phyloP scores from a whole-genome alignment of 768 basidiomycete species.

The Serpula lacrymans region DNA sequence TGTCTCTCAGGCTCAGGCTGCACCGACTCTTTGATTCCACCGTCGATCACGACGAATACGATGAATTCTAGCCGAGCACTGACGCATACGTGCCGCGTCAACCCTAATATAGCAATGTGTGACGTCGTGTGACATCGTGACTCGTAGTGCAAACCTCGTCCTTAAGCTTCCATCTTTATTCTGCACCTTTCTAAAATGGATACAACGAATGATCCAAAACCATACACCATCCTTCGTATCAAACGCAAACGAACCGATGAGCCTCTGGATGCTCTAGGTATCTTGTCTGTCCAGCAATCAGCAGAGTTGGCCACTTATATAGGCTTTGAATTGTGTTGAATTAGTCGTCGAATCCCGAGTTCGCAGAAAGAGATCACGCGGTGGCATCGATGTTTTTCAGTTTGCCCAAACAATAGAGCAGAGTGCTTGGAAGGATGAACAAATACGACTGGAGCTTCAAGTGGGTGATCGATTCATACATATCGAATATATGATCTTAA shows the following conservation, averaged over 20 bases:
- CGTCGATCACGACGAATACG: too few relatives aligned
- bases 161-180: too few relatives aligned
- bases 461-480: conserved; percentile 31
- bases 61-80: too few relatives aligned
- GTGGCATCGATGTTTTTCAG: conserved; percentile 62
- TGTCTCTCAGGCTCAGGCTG: too few relatives aligned
- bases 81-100: too few relatives aligned
- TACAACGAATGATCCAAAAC: conserved; percentile 26
- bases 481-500: neutral
- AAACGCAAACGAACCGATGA: conserved; percentile 83
- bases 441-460: conserved; percentile 56
- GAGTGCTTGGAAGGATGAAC: conserved; percentile 62
- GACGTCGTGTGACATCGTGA: too few relatives aligned
- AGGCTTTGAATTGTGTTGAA: conserved; percentile 6
- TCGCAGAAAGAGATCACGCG: conserved; percentile 60
- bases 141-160: too few relatives aligned
- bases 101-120: too few relatives aligned
- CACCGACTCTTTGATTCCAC: too few relatives aligned
- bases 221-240: conserved; percentile 75
- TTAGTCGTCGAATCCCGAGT: conserved; percentile 62
- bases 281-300: conserved; percentile 21
- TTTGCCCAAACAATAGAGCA: conserved; percentile 78
- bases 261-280: conserved; percentile 78
- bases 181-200: neutral
- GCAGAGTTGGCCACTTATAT: conserved; percentile 11